A percentile compares a stretch with the other conserved stretches of the same genome.
These are phyloP conservation scores for Azolla pinnata DNA, from an alignment of 75 land plant genomes.

Conservation along the genomic window DNA sequence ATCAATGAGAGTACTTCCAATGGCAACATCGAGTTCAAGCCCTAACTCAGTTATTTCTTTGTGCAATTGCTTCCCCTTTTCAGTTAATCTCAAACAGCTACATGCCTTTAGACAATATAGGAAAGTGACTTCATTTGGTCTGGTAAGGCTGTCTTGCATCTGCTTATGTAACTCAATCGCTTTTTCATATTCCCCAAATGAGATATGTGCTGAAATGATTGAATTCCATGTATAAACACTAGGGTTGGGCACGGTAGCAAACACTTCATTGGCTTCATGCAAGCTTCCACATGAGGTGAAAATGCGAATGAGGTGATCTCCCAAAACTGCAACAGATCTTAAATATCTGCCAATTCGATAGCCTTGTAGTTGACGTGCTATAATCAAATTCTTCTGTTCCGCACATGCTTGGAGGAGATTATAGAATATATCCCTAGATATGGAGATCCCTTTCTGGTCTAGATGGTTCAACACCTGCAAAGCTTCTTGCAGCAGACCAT, in stretches of 20 bases:
- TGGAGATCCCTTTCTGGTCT: background rate
- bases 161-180: conserved; percentile 23
- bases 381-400: background rate
- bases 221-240: conserved; percentile 30
- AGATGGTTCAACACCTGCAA: background rate
- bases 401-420: background rate
- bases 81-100: conserved; percentile 16
- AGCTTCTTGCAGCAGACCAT: background rate
- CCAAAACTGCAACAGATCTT: background rate
- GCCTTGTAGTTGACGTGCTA: background rate
- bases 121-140: conserved; percentile 41
- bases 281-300: background rate
- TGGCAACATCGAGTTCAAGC: conserved; percentile 3
- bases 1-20: conserved; percentile 14
- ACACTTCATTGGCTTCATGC: background rate
- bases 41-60: background rate
- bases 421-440: background rate
- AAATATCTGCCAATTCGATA: background rate
- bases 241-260: conserved; percentile 2
- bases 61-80: conserved; percentile 4
- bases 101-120: conserved; percentile 40
- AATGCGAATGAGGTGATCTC: background rate
- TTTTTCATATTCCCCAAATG: conserved; percentile 20
- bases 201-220: conserved; percentile 41
- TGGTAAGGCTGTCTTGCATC: conserved; percentile 31